These are phyloP conservation scores for Canavalia gladiata DNA, from an alignment of 306 rosid genomes.

Conservation along the genomic window DNA sequence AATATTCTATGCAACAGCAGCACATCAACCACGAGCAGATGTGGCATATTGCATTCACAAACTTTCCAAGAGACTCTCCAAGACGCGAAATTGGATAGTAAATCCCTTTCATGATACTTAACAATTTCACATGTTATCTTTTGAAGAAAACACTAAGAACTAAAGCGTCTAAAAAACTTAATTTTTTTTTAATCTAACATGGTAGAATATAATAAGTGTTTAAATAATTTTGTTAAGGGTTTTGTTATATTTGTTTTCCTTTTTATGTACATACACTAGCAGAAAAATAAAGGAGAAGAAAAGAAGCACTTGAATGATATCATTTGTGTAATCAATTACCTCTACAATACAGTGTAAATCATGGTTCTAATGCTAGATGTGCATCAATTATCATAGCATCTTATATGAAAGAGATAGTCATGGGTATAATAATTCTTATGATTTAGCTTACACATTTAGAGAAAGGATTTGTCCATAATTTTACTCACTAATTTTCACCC, in stretches of 20 bases:
- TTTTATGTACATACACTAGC: neutral
- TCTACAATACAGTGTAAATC: neutral
- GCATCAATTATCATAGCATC: neutral
- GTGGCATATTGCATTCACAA: conserved; percentile 95
- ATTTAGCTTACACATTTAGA: neutral
- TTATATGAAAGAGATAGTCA: neutral
- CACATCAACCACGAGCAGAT: conserved; percentile 89
- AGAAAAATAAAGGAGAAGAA: neutral
- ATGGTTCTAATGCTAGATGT: neutral
- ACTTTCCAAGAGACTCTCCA: conserved; percentile 82
- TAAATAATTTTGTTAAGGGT: neutral
- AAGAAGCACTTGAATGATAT: neutral
- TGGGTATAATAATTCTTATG: neutral
- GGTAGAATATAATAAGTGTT: neutral
- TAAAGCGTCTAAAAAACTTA: neutral
- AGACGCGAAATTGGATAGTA: conserved; percentile 92
- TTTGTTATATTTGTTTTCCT: conserved; percentile 1
- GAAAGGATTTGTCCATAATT: neutral
- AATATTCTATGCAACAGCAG: conserved; percentile 84
- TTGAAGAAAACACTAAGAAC: neutral
- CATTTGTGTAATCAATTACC: neutral
- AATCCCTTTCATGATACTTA: conserved; percentile 39
- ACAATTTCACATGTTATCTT: neutral
- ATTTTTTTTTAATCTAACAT: neutral
- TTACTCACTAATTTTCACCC: neutral